A percentile compares a stretch with the other conserved stretches of the same genome.
These are phyloP conservation scores for Aspergillus hiratsukae DNA, from an alignment of 2,329 filamentous ascomycete species.

Conservation along the genomic window DNA sequence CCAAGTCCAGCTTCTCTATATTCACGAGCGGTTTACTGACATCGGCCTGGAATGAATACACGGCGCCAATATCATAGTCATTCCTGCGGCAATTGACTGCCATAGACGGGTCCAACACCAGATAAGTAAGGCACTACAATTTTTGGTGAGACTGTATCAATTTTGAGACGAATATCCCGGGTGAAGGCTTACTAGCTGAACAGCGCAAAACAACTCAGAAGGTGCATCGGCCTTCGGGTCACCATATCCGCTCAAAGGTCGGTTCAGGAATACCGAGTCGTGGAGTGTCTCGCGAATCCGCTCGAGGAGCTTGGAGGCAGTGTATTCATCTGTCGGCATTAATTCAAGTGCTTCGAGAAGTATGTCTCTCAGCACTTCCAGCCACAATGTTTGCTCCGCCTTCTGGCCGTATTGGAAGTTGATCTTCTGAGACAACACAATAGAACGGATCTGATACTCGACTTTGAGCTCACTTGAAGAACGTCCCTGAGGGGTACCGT, in stretches of 20 bases:
- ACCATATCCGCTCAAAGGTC: slow-evolving; percentile 17
- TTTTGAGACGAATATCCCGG: background rate
- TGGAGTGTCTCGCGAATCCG: slow-evolving; percentile 17
- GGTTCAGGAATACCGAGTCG: slow-evolving; percentile 19
- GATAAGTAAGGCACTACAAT: slow-evolving; percentile 27
- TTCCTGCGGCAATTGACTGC: slow-evolving; percentile 21
- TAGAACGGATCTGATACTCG: slow-evolving; percentile 34
- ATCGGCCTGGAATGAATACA: slow-evolving; percentile 21
- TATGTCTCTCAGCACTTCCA: slow-evolving; percentile 28
- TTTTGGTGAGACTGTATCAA: background rate
- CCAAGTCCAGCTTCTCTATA: slow-evolving; percentile 22
- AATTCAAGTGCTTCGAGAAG: slow-evolving; percentile 20
- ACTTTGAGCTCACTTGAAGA: slow-evolving; percentile 21
- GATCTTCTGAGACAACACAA: slow-evolving; percentile 28
- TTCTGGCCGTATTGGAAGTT: slow-evolving; percentile 24
- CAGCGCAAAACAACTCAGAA: slow-evolving; percentile 23
- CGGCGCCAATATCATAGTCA: slow-evolving; percentile 28
- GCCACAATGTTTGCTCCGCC: slow-evolving; percentile 23
- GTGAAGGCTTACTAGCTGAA: slow-evolving; percentile 26
- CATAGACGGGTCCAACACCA: slow-evolving; percentile 28
- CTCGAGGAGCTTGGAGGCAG: slow-evolving; percentile 19
- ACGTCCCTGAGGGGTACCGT: slow-evolving; percentile 25
- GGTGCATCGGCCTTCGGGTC: slow-evolving; percentile 3
- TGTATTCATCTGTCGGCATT: background rate
- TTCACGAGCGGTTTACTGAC: slow-evolving; percentile 12